Conservation (phyloP, 352 stramenopile genomes). For the Globisporangium spiculum region DNA sequence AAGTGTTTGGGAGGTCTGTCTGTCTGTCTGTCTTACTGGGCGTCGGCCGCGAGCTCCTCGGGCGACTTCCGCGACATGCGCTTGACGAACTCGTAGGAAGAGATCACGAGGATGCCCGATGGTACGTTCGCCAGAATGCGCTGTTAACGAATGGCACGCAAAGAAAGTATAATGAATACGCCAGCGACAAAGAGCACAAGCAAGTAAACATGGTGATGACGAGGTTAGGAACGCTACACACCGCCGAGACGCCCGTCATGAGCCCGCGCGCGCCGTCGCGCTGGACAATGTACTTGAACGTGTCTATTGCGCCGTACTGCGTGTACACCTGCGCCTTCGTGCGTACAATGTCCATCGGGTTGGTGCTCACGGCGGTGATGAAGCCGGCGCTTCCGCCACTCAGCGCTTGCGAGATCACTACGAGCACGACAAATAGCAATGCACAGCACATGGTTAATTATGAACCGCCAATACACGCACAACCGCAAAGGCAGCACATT, state of each 20-base stretch:
- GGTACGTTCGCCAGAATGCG: conserved; percentile 79
- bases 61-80: conserved; percentile 70
- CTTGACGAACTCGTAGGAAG: conserved; percentile 90
- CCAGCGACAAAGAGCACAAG: background rate
- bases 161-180: background rate
- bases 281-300: conserved; percentile 80
- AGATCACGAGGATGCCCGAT: conserved; percentile 82
- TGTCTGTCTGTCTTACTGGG: background rate
- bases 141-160: conserved; percentile 23
- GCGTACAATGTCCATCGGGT: conserved; percentile 88
- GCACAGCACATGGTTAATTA: background rate
- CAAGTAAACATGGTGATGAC: background rate
- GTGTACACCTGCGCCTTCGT: conserved; percentile 85
- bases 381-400: conserved; percentile 75
- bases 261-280: conserved; percentile 68
- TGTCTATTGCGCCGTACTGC: conserved; percentile 80
- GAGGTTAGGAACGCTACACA: conserved; percentile 22
- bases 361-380: conserved; percentile 78
- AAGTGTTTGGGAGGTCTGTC: background rate
- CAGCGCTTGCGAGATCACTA: conserved; percentile 73
- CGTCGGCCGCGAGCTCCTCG: conserved; percentile 19
- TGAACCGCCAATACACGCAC: background rate
- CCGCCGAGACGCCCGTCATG: conserved; percentile 78
- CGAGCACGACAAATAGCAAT: background rate
- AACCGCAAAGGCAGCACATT: background rate